These are phyloP conservation scores for Vanderwaltozyma polyspora DNA, from an alignment of 805 yeast genomes.

Conservation along the genomic window DNA sequence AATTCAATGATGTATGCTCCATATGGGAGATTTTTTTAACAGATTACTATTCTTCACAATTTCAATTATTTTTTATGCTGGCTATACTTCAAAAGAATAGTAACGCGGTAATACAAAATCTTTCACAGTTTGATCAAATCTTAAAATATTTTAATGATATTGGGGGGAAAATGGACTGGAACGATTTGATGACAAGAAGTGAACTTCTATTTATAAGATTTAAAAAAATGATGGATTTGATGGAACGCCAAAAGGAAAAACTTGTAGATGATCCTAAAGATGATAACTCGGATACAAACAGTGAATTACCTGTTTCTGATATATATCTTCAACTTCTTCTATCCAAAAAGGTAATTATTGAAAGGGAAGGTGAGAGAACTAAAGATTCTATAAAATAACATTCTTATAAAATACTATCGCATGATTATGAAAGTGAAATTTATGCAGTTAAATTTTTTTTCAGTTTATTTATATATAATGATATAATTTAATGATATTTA, in stretches of 20 bases:
- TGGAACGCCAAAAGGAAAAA: conserved; percentile 42
- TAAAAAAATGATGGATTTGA: conserved; percentile 64
- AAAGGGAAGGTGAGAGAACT: conserved; percentile 38
- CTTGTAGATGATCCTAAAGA: conserved; percentile 16
- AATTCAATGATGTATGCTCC: conserved; percentile 59
- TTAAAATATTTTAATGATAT: conserved; percentile 87
- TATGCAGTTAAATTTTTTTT: too few relatives aligned
- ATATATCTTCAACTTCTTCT: conserved; percentile 44
- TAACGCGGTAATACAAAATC: conserved; percentile 59
- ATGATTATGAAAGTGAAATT: neutral
- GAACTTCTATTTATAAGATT: conserved; percentile 76
- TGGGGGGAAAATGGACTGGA: conserved; percentile 60
- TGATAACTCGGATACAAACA: conserved; percentile 41
- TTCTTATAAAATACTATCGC: neutral
- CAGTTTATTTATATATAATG: too few relatives aligned
- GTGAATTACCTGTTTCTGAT: conserved; percentile 16
- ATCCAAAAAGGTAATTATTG: conserved; percentile 49
- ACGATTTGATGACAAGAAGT: conserved; percentile 70
- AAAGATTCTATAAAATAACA: conserved; percentile 17
- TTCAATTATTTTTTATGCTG: conserved; percentile 75
- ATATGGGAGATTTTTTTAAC: conserved; percentile 95
- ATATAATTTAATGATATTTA: too few relatives aligned
- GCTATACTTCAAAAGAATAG: conserved; percentile 86
- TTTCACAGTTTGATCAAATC: conserved; percentile 79
- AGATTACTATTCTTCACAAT: conserved; percentile 75